phyloP scores from a whole-genome alignment of 768 basidiomycete species.

The Mycena vulgaris region DNA sequence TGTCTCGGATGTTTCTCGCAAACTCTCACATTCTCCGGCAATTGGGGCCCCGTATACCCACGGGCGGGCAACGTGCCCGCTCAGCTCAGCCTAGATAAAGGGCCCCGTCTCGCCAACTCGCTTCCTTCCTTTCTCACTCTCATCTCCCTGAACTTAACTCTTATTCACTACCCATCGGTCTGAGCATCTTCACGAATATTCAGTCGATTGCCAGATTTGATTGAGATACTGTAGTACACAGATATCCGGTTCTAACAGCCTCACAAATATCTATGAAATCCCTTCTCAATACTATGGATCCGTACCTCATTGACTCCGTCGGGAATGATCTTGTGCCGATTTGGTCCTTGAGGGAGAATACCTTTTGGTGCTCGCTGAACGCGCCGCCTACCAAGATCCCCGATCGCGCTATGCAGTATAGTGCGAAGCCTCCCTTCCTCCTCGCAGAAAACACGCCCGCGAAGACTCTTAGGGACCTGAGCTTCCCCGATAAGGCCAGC shows the following conservation, averaged over 20 bases:
- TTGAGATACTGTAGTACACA: background rate
- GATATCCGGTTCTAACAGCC: background rate
- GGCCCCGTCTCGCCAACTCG: no score
- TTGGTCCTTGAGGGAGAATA: background rate
- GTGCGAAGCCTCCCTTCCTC: background rate
- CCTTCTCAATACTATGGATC: background rate
- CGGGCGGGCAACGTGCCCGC: no score
- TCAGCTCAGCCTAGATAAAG: no score
- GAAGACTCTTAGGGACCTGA: background rate
- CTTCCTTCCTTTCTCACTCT: no score
- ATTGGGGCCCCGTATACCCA: no score
- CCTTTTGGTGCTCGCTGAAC: background rate
- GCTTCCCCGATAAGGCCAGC: background rate
- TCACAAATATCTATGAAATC: no score
- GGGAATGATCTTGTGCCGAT: background rate
- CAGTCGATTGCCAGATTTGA: background rate
- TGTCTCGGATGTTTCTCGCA: no score
- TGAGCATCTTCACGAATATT: constrained; percentile 6
- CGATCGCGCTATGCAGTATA: background rate
- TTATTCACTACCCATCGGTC: no score
- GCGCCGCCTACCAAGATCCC: background rate
- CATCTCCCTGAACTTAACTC: no score
- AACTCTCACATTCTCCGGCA: no score
- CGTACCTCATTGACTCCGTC: background rate
- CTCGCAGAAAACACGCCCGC: background rate